Evolutionary conservation across 768 basidiomycete species (phyloP).

Genomic region (Podaxis rugospora): DNA sequence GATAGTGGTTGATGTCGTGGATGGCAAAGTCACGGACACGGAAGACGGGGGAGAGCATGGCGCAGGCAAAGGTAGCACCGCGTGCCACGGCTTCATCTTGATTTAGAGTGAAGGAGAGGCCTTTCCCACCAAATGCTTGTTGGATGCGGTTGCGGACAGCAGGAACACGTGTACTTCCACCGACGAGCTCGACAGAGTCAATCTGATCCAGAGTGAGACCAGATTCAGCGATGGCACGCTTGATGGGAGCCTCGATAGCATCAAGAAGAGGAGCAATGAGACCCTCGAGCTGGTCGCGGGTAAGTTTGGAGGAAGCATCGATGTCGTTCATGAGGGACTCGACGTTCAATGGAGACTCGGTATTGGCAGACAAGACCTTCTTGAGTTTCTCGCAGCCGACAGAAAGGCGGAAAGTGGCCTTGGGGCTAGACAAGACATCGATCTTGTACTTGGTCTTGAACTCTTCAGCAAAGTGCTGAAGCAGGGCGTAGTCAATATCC

Average conservation of each 20-base stretch:
- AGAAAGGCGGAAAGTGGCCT: slow-evolving; percentile 87
- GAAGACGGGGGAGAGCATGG: slow-evolving; percentile 96
- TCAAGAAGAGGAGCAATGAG: slow-evolving; percentile 75
- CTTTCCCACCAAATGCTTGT: slow-evolving; percentile 74
- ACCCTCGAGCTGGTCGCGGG: slow-evolving; percentile 76
- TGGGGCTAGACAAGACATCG: slow-evolving; percentile 87
- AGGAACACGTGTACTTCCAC: slow-evolving; percentile 90
- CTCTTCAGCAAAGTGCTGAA: slow-evolving; percentile 83
- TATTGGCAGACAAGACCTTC: slow-evolving; percentile 93
- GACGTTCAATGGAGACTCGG: slow-evolving; percentile 84
- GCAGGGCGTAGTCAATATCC: slow-evolving; percentile 90
- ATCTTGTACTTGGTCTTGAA: slow-evolving; percentile 99
- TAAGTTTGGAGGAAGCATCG: slow-evolving; percentile 84
- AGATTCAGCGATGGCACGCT: slow-evolving; percentile 76
- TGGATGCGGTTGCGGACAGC: slow-evolving; percentile 87
- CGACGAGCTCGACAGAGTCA: slow-evolving; percentile 88
- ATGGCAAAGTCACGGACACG: slow-evolving; percentile 93
- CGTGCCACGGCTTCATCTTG: slow-evolving; percentile 97
- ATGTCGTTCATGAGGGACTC: slow-evolving; percentile 97
- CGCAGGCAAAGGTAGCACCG: slow-evolving; percentile 95
- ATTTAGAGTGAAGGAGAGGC: slow-evolving; percentile 90
- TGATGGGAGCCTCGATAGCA: slow-evolving; percentile 70
- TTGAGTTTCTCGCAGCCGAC: slow-evolving; percentile 92
- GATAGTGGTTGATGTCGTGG: slow-evolving; percentile 81
- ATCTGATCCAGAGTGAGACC: slow-evolving; percentile 81